phyloP scores from a whole-genome alignment of 345 rosid species.

The Citrus maxima region DNA sequence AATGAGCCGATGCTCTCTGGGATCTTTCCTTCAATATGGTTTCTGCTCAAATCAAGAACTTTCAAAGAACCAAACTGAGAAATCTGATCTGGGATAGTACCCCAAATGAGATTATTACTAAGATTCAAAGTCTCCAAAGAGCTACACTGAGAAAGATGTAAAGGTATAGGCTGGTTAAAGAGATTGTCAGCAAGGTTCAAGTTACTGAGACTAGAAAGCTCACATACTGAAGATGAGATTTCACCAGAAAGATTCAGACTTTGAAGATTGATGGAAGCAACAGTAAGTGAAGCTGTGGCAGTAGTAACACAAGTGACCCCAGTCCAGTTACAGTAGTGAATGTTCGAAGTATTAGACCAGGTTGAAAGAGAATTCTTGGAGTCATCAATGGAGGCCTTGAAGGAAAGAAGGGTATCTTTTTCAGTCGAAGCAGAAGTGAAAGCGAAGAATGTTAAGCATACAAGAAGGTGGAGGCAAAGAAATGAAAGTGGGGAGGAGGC shows the following conservation, averaged over 20 bases:
- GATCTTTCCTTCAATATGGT: conserved; percentile 77
- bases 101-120: conserved; percentile 70
- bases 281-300: conserved; percentile 42
- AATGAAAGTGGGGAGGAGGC: conserved; percentile 30
- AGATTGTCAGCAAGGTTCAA: conserved; percentile 78
- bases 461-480: conserved; percentile 25
- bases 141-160: conserved; percentile 63
- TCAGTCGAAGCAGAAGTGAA: conserved; percentile 43
- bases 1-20: conserved; percentile 67
- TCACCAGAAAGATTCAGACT: conserved; percentile 89
- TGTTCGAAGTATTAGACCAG: conserved; percentile 57
- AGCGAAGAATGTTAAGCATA: conserved; percentile 41
- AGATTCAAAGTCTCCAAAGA: conserved; percentile 73
- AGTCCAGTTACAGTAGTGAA: conserved; percentile 84
- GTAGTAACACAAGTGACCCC: conserved; percentile 63
- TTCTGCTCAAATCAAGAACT: conserved; percentile 65
- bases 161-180: conserved; percentile 83
- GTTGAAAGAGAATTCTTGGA: conserved; percentile 60
- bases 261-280: conserved; percentile 69
- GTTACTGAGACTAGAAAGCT: conserved; percentile 49
- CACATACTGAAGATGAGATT: conserved; percentile 70
- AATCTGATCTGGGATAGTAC: conserved; percentile 74
- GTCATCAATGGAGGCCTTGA: conserved; percentile 71
- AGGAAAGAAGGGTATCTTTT: conserved; percentile 66
- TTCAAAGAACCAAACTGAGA: conserved; percentile 49